A percentile compares a stretch with the other conserved stretches of the same genome.
Conservation (phyloP, 108 stramenopile species). For the Discostella pseudostelligera region DNA sequence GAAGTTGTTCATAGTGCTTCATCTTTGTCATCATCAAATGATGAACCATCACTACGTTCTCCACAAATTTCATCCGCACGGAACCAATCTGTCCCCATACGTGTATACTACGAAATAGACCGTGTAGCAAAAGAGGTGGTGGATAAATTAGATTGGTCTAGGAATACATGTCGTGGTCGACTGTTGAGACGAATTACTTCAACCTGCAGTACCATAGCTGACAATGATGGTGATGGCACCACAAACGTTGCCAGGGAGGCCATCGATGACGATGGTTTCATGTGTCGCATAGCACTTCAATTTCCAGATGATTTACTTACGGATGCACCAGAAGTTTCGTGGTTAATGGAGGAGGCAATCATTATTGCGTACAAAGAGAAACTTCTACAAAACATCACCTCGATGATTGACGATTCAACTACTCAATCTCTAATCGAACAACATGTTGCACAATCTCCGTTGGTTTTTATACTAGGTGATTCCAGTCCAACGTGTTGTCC, state of each 20-base stretch:
- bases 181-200: slow-evolving; percentile 9
- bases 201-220: not conserved
- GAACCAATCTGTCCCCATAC: slow-evolving; percentile 49
- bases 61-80: slow-evolving; percentile 14
- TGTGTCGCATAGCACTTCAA: slow-evolving; percentile 81
- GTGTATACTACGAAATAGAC: slow-evolving; percentile 72
- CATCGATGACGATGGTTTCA: slow-evolving; percentile 29
- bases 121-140: slow-evolving; percentile 52
- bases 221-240: not conserved
- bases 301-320: slow-evolving; percentile 83
- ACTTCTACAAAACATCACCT: slow-evolving; percentile 6
- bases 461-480: slow-evolving; percentile 93
- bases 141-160: slow-evolving; percentile 35
- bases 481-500: slow-evolving; percentile 94
- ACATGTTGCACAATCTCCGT: slow-evolving; percentile 37
- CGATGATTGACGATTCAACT: not conserved
- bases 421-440: slow-evolving; percentile 7
- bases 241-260: not conserved
- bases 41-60: too few relatives aligned
- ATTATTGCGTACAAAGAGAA: slow-evolving; percentile 27
- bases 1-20: slow-evolving; percentile 14
- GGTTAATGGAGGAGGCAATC: slow-evolving; percentile 63
- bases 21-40: not conserved
- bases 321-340: slow-evolving; percentile 77
- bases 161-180: slow-evolving; percentile 25